These are phyloP conservation scores for Senna siamea DNA, from an alignment of 306 rosid genomes.

Conservation along the genomic window DNA sequence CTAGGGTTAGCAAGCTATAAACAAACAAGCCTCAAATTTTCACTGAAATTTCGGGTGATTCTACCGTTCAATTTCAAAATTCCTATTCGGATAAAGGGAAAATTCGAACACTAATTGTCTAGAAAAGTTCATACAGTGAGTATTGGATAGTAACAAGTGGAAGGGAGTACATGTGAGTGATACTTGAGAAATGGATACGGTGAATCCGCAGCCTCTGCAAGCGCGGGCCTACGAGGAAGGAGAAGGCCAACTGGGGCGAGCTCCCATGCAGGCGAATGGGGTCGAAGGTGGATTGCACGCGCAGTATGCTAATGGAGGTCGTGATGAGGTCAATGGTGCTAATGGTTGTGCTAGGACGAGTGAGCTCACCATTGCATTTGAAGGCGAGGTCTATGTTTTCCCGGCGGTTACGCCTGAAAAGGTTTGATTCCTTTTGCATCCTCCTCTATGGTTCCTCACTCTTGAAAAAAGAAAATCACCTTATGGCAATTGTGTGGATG, in stretches of 20 bases:
- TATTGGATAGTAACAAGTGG: background rate
- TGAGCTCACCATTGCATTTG: constrained; percentile 73
- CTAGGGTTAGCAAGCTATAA: constrained; percentile 22
- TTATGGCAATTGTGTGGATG: background rate
- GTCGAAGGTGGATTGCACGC: background rate
- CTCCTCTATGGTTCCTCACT: background rate
- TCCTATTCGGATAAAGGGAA: constrained; percentile 29
- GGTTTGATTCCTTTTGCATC: constrained; percentile 39
- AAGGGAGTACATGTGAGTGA: constrained; percentile 21
- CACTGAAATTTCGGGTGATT: constrained; percentile 4
- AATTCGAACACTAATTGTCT: background rate
- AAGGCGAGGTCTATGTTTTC: constrained; percentile 76
- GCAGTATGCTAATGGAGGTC: constrained; percentile 37
- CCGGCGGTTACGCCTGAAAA: constrained; percentile 69
- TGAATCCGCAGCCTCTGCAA: constrained; percentile 42
- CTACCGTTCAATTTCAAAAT: background rate
- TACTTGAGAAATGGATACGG: constrained; percentile 44
- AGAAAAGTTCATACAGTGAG: background rate
- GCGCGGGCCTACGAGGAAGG: constrained; percentile 33
- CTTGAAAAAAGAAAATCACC: background rate
- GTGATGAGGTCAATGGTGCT: constrained; percentile 21
- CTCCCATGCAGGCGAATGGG: constrained; percentile 40
- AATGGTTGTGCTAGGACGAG: constrained; percentile 44
- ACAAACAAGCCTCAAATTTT: background rate
- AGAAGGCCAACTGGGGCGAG: constrained; percentile 6